These are phyloP conservation scores for Boletus edulis DNA, from an alignment of 768 basidiomycete genomes.

Conservation along the genomic window DNA sequence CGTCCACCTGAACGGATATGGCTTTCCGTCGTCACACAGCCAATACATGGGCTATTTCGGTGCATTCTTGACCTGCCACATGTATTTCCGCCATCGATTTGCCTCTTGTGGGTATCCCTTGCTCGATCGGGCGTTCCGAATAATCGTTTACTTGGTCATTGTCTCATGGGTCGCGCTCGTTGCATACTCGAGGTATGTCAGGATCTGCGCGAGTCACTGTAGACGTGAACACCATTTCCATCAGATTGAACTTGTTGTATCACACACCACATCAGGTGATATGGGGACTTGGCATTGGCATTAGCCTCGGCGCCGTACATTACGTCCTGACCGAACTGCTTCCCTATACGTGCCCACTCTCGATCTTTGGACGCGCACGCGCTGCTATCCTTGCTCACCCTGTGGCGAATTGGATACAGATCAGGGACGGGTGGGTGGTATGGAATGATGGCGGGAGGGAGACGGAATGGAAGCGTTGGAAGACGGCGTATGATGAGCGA, in stretches of 20 bases:
- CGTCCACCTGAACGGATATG: constrained; percentile 58
- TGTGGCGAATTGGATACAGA: constrained; percentile 59
- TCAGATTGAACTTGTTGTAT: constrained; percentile 68
- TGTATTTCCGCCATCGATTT: constrained; percentile 69
- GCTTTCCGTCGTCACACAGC: constrained; percentile 86
- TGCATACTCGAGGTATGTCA: constrained; percentile 72
- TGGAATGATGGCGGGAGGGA: constrained; percentile 81
- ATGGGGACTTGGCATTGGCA: constrained; percentile 73
- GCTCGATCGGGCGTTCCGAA: constrained; percentile 53
- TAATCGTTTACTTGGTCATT: constrained; percentile 47
- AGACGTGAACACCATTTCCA: background rate
- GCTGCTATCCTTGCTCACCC: constrained; percentile 52
- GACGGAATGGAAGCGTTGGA: constrained; percentile 69
- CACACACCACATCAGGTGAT: constrained; percentile 70
- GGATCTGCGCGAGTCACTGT: background rate
- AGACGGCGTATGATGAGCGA: constrained; percentile 49
- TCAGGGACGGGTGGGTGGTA: constrained; percentile 80
- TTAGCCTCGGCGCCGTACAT: constrained; percentile 46
- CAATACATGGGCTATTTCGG: constrained; percentile 90
- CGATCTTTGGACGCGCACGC: constrained; percentile 51
- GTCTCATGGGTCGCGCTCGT: constrained; percentile 59
- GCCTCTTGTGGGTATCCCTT: constrained; percentile 46
- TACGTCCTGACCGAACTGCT: constrained; percentile 60
- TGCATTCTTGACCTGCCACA: constrained; percentile 70
- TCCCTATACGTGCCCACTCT: constrained; percentile 51